Conservation (phyloP, 208 protist species). For the Trypanosoma caninum region DNA sequence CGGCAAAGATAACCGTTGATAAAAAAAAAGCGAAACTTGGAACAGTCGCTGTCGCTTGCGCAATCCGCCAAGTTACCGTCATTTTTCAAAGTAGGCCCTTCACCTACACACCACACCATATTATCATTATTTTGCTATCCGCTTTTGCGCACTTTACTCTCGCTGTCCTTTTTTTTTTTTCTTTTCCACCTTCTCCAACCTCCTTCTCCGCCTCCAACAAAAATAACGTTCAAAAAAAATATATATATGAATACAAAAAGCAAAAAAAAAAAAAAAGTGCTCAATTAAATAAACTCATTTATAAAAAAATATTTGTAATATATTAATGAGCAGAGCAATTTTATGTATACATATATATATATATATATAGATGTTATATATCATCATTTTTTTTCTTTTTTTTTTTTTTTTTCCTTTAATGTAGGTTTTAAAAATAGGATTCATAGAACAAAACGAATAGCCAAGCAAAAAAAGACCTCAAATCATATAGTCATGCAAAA, state of each 20-base stretch:
- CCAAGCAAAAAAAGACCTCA: too few relatives aligned
- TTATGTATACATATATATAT: not conserved
- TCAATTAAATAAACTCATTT: constrained; percentile 1
- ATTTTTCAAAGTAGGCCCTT: too few relatives aligned
- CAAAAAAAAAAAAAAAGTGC: constrained; percentile 17
- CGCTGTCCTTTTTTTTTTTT: too few relatives aligned
- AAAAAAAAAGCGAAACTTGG: constrained; percentile 36
- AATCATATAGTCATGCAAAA: too few relatives aligned
- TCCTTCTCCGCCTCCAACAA: not conserved
- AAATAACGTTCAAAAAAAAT: not conserved
- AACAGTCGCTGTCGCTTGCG: too few relatives aligned
- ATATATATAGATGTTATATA: not conserved
- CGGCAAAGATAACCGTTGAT: constrained; percentile 73
- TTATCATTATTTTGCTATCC: too few relatives aligned
- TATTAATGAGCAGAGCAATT: too few relatives aligned
- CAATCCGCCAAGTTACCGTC: too few relatives aligned
- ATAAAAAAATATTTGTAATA: too few relatives aligned
- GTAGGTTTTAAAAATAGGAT: too few relatives aligned
- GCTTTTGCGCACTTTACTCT: too few relatives aligned
- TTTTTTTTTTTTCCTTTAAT: constrained; percentile 1
- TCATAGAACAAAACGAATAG: not conserved
- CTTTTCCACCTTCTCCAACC: too few relatives aligned
- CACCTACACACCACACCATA: not conserved
- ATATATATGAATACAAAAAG: constrained; percentile 2
- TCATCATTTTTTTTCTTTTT: not conserved